Conservation (phyloP, 2,329 filamentous ascomycete genomes). For the Colletotrichum tropicicola region DNA sequence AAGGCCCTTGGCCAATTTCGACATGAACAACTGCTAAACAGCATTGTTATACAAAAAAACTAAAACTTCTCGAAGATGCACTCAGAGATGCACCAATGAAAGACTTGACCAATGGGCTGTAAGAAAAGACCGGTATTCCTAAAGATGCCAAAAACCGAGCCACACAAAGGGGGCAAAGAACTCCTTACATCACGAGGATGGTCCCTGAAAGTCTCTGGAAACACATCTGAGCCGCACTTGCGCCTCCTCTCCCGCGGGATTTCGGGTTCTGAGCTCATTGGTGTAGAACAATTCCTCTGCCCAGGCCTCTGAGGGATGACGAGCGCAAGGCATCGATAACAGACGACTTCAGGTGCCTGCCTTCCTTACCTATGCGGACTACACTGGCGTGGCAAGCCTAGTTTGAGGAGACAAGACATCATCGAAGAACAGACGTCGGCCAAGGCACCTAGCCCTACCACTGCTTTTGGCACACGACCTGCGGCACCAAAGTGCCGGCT, state of each 20-base stretch:
- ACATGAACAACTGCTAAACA: too few relatives aligned
- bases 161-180: neutral
- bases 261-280: neutral
- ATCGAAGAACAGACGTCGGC: slow-evolving; percentile 14
- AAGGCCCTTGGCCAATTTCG: too few relatives aligned
- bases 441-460: slow-evolving; percentile 6
- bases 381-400: accelerated
- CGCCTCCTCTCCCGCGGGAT: neutral
- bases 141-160: neutral
- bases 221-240: neutral
- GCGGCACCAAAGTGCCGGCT: slow-evolving; percentile 9
- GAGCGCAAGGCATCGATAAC: neutral
- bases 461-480: neutral
- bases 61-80: too few relatives aligned
- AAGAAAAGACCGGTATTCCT: neutral
- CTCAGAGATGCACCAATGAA: too few relatives aligned
- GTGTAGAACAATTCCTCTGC: neutral
- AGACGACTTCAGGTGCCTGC: neutral
- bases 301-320: neutral
- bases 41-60: too few relatives aligned
- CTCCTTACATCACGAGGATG: neutral
- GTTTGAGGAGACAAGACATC: neutral
- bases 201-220: neutral
- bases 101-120: too few relatives aligned
- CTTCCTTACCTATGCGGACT: too few relatives aligned